phyloP scores from a whole-genome alignment of 352 stramenopile species.

The Globisporangium canariense region DNA sequence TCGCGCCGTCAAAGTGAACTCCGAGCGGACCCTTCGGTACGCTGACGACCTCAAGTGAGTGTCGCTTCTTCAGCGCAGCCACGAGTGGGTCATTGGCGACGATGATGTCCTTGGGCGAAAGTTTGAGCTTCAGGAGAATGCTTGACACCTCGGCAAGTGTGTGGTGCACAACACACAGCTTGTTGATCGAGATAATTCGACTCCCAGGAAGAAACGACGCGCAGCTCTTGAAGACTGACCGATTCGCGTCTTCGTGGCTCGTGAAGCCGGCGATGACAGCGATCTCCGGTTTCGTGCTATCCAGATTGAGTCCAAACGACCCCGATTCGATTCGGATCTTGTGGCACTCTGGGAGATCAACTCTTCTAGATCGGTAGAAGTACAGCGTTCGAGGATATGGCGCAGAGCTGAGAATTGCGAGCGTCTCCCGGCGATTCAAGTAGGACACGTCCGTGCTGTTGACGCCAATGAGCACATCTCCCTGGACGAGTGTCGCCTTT shows the following conservation, averaged over 20 bases:
- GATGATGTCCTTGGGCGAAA: constrained; percentile 35
- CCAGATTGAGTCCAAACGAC: constrained; percentile 49
- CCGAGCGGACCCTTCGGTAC: constrained; percentile 42
- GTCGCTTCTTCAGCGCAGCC: constrained; percentile 21
- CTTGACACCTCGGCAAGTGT: constrained; percentile 35
- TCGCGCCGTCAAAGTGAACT: constrained; percentile 42
- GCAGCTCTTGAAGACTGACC: constrained; percentile 33
- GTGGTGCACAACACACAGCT: constrained; percentile 46
- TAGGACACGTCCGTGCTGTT: constrained; percentile 39
- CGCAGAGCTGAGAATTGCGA: constrained; percentile 26
- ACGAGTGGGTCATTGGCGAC: constrained; percentile 38
- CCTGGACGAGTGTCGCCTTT: constrained; percentile 17
- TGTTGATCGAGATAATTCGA: constrained; percentile 66
- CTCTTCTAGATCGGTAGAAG: constrained; percentile 24
- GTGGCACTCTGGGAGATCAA: constrained; percentile 39
- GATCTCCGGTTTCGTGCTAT: constrained; percentile 25
- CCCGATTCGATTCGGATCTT: constrained; percentile 34
- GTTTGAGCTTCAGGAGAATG: constrained; percentile 43
- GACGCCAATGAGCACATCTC: constrained; percentile 45
- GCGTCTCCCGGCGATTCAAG: constrained; percentile 27
- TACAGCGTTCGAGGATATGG: constrained; percentile 32
- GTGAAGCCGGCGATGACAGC: constrained; percentile 47
- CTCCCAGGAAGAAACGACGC: constrained; percentile 39
- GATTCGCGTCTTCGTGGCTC: constrained; percentile 29
- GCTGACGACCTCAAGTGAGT: constrained; percentile 10